A percentile compares a stretch with the other conserved stretches of the same genome.
Evolutionary conservation across 2,329 filamentous ascomycete genomes (phyloP).

Genomic region (Coniochaeta hoffmannii): DNA sequence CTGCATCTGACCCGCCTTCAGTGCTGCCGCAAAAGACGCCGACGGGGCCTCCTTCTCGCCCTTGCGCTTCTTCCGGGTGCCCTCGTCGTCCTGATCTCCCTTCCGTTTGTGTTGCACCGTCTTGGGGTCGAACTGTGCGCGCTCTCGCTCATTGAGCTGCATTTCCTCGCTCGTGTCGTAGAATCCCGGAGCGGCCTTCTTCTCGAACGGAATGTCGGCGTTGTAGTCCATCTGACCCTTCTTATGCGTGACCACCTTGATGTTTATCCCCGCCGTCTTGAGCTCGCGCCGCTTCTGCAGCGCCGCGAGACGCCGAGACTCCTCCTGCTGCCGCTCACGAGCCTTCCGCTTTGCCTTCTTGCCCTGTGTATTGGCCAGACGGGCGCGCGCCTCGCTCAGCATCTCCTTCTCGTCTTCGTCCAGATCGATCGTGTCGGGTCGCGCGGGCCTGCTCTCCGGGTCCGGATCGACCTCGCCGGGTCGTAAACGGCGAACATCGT

Average conservation of each 20-base stretch:
- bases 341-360: slow-evolving; percentile 99
- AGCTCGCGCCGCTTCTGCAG: slow-evolving; percentile 93
- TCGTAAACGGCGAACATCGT: slow-evolving; percentile 80
- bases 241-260: slow-evolving; percentile 87
- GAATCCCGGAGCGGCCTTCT: slow-evolving; percentile 79
- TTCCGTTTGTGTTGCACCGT: slow-evolving; percentile 96
- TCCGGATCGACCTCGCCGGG: slow-evolving; percentile 97
- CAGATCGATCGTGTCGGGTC: slow-evolving; percentile 94
- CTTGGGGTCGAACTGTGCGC: slow-evolving; percentile 80
- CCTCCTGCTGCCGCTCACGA: slow-evolving; percentile 88
- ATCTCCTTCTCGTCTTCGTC: slow-evolving; percentile 99
- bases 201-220: slow-evolving; percentile 96
- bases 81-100: slow-evolving; percentile 78
- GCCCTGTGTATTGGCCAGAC: slow-evolving; percentile 94
- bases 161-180: slow-evolving; percentile 88
- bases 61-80: slow-evolving; percentile 76
- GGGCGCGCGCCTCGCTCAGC: slow-evolving; percentile 93
- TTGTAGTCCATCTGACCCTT: slow-evolving; percentile 99
- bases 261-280: slow-evolving; percentile 96
- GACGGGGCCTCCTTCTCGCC: slow-evolving; percentile 77
- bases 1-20: slow-evolving; percentile 90
- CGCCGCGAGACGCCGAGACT: slow-evolving; percentile 81
- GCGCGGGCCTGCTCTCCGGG: slow-evolving; percentile 89
- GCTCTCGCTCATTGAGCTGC: slow-evolving; percentile 71
- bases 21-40: slow-evolving; percentile 74